phyloP scores from a whole-genome alignment of 495 filamentous ascomycete species.

The Parathielavia appendiculata region DNA sequence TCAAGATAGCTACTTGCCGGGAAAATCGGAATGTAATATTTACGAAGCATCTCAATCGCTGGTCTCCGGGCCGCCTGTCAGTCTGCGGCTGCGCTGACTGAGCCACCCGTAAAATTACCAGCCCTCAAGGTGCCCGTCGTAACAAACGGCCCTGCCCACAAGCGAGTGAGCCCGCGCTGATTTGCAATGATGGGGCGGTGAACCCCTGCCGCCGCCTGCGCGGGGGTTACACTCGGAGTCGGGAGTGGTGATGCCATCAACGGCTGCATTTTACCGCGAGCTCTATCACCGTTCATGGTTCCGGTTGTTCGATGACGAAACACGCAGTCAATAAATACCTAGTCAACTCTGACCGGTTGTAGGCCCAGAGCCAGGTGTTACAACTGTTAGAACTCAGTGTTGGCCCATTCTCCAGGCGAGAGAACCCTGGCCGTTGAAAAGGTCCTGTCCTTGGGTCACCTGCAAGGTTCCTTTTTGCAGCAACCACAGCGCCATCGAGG shows the following conservation, averaged over 20 bases:
- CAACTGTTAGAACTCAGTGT: neutral
- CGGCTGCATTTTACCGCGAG: too few relatives aligned
- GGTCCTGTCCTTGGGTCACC: too few relatives aligned
- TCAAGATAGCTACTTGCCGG: too few relatives aligned
- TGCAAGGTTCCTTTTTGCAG: neutral
- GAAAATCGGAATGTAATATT: too few relatives aligned
- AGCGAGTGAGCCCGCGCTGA: neutral
- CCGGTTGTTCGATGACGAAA: neutral
- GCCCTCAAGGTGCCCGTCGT: conserved; percentile 11
- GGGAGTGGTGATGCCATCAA: neutral
- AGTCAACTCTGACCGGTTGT: neutral
- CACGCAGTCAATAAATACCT: too few relatives aligned
- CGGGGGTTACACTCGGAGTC: neutral
- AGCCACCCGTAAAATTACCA: too few relatives aligned
- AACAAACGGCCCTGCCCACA: neutral
- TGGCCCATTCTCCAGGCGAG: conserved; percentile 2
- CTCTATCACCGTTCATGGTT: neutral
- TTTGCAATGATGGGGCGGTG: neutral
- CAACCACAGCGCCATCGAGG: neutral
- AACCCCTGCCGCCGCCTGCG: neutral
- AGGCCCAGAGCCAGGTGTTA: neutral
- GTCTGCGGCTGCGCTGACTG: too few relatives aligned
- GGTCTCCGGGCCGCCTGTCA: too few relatives aligned
- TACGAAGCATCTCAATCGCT: too few relatives aligned
- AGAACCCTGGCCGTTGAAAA: neutral